Conservation (phyloP, 257 asterid species). For the Solanum pinnatisectum region DNA sequence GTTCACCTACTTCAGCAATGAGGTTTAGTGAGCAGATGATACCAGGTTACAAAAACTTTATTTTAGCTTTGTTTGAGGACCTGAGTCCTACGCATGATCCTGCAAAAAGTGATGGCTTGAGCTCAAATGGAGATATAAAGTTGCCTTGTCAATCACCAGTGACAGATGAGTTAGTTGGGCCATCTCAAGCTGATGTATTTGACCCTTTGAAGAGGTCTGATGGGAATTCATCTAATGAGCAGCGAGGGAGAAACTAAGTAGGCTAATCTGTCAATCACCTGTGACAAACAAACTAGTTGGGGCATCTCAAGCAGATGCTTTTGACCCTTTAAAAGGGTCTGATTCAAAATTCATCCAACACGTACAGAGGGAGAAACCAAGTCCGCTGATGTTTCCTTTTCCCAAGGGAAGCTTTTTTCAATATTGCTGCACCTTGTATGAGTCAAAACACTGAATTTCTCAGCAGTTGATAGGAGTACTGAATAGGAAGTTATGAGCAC, state of each 20-base stretch:
- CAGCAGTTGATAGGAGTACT: slow-evolving; percentile 9
- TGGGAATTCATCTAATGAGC: slow-evolving; percentile 28
- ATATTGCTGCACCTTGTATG: slow-evolving; percentile 19
- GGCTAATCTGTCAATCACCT: slow-evolving; percentile 4
- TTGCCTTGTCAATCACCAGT: slow-evolving; percentile 18
- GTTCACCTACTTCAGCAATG: slow-evolving; percentile 38
- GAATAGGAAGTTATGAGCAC: slow-evolving; percentile 39
- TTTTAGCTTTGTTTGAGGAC: slow-evolving; percentile 39
- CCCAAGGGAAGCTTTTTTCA: slow-evolving; percentile 38
- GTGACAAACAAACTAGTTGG: slow-evolving; percentile 13
- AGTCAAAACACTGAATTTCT: slow-evolving; percentile 26
- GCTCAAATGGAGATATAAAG: slow-evolving; percentile 23
- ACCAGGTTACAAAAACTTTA: slow-evolving; percentile 30
- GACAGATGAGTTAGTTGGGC: slow-evolving; percentile 19
- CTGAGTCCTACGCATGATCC: slow-evolving; percentile 36
- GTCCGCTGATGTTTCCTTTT: slow-evolving; percentile 21
- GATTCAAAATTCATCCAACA: slow-evolving; percentile 47
- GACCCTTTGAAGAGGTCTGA: slow-evolving; percentile 44
- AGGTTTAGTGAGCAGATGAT: slow-evolving; percentile 25
- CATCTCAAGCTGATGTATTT: slow-evolving; percentile 21
- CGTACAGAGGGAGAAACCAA: slow-evolving; percentile 65
- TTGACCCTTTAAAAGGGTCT: slow-evolving; percentile 40
- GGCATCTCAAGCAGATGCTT: slow-evolving; percentile 18
- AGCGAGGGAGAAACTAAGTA: slow-evolving; percentile 17
- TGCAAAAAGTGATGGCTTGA: slow-evolving; percentile 32